Base-by-base conservation (phyloP, 306 rosid species). In the Prunus mira region DNA sequence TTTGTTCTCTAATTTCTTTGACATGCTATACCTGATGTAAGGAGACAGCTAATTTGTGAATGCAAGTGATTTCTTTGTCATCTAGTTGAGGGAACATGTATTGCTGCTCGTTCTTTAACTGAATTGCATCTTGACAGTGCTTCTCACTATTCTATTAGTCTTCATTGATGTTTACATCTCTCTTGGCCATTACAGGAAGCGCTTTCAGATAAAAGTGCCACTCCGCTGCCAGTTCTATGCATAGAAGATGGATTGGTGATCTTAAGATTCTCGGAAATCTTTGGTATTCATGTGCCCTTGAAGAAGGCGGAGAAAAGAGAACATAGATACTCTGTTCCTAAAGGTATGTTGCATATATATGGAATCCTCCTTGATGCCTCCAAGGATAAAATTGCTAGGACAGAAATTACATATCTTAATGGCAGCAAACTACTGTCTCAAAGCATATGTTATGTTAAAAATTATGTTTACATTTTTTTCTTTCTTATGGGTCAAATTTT, bases 251-350 rank as follows among this genome's bases (percentile, higher is more conserved):
- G 97, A 78, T 76, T 76, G 88, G 87, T 72, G 55, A 88, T 94
- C 71, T 88, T 94, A 77, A 88, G 93, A 68, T 94, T 94, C 87
- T 94, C 98, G 57, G 97, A 94, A 80, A 91, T 94, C 81, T 94
- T 94, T 82, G 93, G 96, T 64, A 86, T 90, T 87, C 89, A 86
- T 24, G 88, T 86, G 80, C 91, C 94, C 72, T 67, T 86, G 67
- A 92, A 87, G 83, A 94, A 90, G 82, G 88, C 86, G 60, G 97
- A 92, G 81, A 92, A 80, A 92, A 88, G 90, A 86, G 96, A 87
- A n/a, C 90, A 82, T 73, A 89, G 88, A 50, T 87, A 84, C 79
- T 85, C 88, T 67, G 78, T 82, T 76, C 86, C 88, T 72, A 82
- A 76, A 86, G 98, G 98, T 94, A 87, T 71, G 76, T 73, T 74